phyloP scores from a whole-genome alignment of 331 rosid genomes.

The Telfairia occidentalis region DNA sequence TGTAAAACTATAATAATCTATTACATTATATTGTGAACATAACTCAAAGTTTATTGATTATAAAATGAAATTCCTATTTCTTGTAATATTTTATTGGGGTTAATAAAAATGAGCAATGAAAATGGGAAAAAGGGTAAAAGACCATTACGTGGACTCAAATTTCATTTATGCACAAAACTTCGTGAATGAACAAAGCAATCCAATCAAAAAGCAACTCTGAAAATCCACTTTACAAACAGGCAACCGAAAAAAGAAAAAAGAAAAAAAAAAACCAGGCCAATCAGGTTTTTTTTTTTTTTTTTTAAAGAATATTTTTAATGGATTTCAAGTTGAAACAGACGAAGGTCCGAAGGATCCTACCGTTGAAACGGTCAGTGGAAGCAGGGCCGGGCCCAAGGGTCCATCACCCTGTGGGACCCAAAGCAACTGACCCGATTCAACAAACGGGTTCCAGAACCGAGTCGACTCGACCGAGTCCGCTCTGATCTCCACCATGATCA shows the following conservation, averaged over 20 bases:
- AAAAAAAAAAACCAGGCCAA: not conserved
- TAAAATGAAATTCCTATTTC: too few relatives aligned
- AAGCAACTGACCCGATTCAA: constrained; percentile 41
- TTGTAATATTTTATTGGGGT: too few relatives aligned
- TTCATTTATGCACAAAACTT: not conserved
- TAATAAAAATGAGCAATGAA: too few relatives aligned
- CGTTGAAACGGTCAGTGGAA: constrained; percentile 29
- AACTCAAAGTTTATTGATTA: too few relatives aligned
- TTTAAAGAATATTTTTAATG: too few relatives aligned
- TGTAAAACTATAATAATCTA: too few relatives aligned
- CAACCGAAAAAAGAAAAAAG: not conserved
- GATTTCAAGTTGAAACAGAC: not conserved
- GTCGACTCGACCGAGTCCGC: constrained; percentile 23
- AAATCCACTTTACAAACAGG: not conserved
- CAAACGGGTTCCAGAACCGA: constrained; percentile 50
- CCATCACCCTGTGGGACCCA: constrained; percentile 20
- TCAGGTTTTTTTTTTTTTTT: too few relatives aligned
- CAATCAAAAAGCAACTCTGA: not conserved
- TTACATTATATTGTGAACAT: too few relatives aligned
- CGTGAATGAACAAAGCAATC: not conserved
- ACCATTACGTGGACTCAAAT: too few relatives aligned
- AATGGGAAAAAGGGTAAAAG: too few relatives aligned
- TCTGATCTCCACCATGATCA: constrained; percentile 15
- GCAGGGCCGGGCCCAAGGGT: constrained; percentile 9
- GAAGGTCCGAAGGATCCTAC: constrained; percentile 18